phyloP scores from a whole-genome alignment of 1,284 basidiomycete genomes.

The Hypsizygus ulmarius region DNA sequence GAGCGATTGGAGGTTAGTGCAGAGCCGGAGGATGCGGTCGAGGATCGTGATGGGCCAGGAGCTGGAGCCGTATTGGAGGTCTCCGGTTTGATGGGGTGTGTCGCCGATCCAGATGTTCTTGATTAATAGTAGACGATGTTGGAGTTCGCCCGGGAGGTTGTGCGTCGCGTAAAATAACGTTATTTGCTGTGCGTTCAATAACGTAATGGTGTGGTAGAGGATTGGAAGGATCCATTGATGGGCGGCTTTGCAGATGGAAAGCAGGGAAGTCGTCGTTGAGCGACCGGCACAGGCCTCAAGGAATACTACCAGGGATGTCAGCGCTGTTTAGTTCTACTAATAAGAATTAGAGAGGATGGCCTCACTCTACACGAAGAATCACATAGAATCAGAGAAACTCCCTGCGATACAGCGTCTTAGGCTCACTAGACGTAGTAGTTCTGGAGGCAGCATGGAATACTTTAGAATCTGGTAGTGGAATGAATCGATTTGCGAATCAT shows the following conservation, averaged over 20 bases:
- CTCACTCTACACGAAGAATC: constrained; percentile 4
- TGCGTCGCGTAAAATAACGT: constrained; percentile 25
- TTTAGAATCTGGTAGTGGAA: too few species aligned
- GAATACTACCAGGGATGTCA: constrained; percentile 21
- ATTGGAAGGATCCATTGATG: constrained; percentile 31
- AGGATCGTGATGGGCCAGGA: constrained; percentile 34
- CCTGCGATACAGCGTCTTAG: neutral
- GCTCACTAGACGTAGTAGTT: constrained; percentile 10
- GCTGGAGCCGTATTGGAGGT: constrained; percentile 31
- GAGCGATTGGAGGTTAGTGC: constrained; percentile 26
- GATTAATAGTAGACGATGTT: constrained; percentile 22
- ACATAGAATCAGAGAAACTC: neutral
- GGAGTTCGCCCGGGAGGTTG: constrained; percentile 20
- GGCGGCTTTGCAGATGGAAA: constrained; percentile 27
- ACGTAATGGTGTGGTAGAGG: constrained; percentile 31
- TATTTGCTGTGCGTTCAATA: constrained; percentile 27
- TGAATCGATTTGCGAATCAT: too few species aligned
- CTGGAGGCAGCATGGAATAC: constrained; percentile 6
- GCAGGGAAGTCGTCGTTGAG: constrained; percentile 17
- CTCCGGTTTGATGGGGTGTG: constrained; percentile 19
- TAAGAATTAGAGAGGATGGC: neutral
- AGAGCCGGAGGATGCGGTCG: constrained; percentile 31
- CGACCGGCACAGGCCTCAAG: constrained; percentile 16
- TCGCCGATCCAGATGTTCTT: constrained; percentile 34
- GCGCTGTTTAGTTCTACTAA: neutral